Conservation (phyloP, 345 rosid species). For the Durio zibethinus region DNA sequence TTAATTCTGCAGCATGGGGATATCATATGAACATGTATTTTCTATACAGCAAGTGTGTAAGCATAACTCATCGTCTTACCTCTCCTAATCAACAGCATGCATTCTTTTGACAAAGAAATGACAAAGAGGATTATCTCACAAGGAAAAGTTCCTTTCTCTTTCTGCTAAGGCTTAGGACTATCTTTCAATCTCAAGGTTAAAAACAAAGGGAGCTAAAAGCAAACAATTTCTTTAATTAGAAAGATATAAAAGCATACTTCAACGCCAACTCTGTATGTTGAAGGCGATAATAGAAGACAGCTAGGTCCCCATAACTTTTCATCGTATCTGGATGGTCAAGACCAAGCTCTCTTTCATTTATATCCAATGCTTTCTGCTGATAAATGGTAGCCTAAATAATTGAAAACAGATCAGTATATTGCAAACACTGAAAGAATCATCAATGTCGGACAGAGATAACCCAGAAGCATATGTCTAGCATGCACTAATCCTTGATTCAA, state of each 20-base stretch:
- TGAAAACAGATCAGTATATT: constrained; percentile 22
- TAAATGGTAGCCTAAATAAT: constrained; percentile 81
- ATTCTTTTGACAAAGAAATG: neutral
- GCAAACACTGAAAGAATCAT: constrained; percentile 1
- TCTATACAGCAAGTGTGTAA: neutral
- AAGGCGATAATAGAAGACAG: constrained; percentile 97
- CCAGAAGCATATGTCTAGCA: neutral
- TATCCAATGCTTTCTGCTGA: constrained; percentile 95
- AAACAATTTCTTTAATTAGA: constrained; percentile 6
- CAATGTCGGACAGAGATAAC: neutral
- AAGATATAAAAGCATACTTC: constrained; percentile 58
- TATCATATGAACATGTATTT: neutral
- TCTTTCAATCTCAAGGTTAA: neutral
- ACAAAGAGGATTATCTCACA: neutral
- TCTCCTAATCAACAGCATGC: neutral
- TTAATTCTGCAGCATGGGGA: neutral
- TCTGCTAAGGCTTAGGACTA: neutral
- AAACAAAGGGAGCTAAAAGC: neutral
- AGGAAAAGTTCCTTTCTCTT: neutral
- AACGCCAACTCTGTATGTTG: constrained; percentile 95
- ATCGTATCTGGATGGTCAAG: constrained; percentile 99
- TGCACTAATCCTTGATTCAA: neutral
- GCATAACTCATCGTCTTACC: neutral
- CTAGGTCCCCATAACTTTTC: constrained; percentile 98
- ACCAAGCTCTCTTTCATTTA: constrained; percentile 97